Conservation (phyloP, 805 yeast species). For the Ogataea minuta region DNA sequence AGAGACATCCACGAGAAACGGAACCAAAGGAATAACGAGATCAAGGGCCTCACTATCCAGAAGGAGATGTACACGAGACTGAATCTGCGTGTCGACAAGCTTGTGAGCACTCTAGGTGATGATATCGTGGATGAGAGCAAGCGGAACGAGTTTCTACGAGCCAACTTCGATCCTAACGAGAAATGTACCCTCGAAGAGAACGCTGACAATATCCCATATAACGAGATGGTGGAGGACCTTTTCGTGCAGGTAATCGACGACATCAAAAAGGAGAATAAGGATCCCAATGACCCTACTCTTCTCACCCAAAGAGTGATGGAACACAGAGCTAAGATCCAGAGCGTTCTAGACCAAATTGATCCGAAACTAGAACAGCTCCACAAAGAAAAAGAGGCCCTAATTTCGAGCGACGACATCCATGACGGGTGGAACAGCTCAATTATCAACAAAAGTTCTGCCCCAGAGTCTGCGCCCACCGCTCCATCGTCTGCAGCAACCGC, state of each 20-base stretch:
- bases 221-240: constrained; percentile 91
- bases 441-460: constrained; percentile 49
- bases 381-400: constrained; percentile 69
- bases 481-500: constrained; percentile 8
- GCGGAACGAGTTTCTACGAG: constrained; percentile 43
- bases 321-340: constrained; percentile 71
- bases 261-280: constrained; percentile 45
- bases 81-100: constrained; percentile 66
- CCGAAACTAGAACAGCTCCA: constrained; percentile 65
- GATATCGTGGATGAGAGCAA: constrained; percentile 35
- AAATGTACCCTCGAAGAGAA: constrained; percentile 42
- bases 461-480: constrained; percentile 24
- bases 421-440: constrained; percentile 90
- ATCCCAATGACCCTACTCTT: constrained; percentile 40
- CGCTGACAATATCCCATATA: constrained; percentile 60
- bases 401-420: constrained; percentile 86
- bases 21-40: constrained; percentile 72
- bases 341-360: constrained; percentile 60
- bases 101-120: constrained; percentile 45
- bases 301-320: constrained; percentile 43
- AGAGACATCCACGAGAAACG: constrained; percentile 95
- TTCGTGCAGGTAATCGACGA: constrained; percentile 74
- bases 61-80: constrained; percentile 76
- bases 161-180: constrained; percentile 56
- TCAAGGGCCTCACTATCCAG: constrained; percentile 72